Percentiles rank a stretch among this genome's conserved stretches.
phyloP scores from a whole-genome alignment of 768 basidiomycete genomes.

The Naganishia antarctica region DNA sequence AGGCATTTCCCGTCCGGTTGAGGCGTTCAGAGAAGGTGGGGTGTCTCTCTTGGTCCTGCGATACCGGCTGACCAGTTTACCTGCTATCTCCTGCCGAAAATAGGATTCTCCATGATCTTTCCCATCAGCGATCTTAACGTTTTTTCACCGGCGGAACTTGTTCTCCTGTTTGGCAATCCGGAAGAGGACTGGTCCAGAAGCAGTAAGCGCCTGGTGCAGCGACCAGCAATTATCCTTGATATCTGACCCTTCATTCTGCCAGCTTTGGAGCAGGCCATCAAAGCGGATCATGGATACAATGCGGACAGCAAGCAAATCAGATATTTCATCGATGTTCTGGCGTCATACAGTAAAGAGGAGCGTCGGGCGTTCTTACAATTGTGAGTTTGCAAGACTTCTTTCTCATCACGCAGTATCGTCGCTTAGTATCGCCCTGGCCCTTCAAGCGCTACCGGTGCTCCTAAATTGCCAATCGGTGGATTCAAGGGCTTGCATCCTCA shows the following conservation, averaged over 20 bases:
- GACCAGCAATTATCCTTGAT: neutral
- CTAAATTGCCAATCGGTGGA: conserved; percentile 91
- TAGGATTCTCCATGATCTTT: conserved; percentile 66
- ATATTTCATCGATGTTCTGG: conserved; percentile 79
- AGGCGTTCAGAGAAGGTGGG: conserved; percentile 75
- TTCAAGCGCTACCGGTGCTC: conserved; percentile 80
- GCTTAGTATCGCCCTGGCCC: too few relatives aligned
- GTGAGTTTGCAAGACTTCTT: conserved; percentile 32
- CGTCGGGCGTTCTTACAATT: conserved; percentile 91
- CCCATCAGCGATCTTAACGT: conserved; percentile 82
- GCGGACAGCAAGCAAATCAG: conserved; percentile 87
- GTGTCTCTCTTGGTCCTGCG: neutral
- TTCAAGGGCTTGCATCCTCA: conserved; percentile 92
- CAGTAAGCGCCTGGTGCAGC: conserved; percentile 58
- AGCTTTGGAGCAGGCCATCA: conserved; percentile 85
- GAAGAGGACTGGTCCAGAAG: conserved; percentile 96
- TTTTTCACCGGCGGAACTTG: conserved; percentile 91
- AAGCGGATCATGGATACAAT: conserved; percentile 98
- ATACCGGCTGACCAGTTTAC: neutral
- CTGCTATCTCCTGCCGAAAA: neutral
- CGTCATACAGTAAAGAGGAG: conserved; percentile 65
- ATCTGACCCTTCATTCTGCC: neutral
- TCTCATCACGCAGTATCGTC: too few relatives aligned
- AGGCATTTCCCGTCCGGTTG: conserved; percentile 71
- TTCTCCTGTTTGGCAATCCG: conserved; percentile 88